Evolutionary conservation across 2,329 filamentous ascomycete genomes (phyloP).

Genomic region (Aspergillus costaricaensis): DNA sequence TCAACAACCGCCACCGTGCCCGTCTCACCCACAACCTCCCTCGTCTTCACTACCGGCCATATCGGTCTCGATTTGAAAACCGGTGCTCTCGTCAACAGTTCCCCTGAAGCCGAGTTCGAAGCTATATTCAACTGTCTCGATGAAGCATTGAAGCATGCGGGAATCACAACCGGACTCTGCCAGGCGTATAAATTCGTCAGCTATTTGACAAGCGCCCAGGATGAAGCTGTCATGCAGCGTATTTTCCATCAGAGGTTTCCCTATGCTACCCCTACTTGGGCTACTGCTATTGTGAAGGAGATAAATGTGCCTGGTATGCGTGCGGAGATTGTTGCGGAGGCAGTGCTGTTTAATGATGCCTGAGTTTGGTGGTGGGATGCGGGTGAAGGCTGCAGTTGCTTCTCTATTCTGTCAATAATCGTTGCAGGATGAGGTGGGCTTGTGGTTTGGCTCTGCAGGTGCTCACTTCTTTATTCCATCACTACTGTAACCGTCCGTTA

Average conservation of each 20-base stretch:
- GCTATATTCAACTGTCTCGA: constrained; percentile 21
- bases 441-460: too few species aligned
- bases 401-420: too few species aligned
- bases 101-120: constrained; percentile 9
- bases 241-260: constrained; percentile 2
- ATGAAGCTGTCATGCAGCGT: constrained; percentile 7
- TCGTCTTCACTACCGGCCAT: constrained; percentile 8
- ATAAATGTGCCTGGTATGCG: constrained; percentile 13
- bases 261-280: constrained; percentile 14
- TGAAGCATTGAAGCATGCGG: constrained; percentile 17
- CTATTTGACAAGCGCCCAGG: background rate
- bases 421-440: too few species aligned
- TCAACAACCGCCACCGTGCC: constrained; percentile 15
- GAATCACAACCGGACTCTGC: background rate
- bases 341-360: background rate
- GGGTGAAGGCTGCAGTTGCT: too few species aligned
- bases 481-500: too few species aligned
- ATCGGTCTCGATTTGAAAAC: constrained; percentile 2
- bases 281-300: constrained; percentile 9
- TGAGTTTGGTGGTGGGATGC: too few species aligned
- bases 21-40: background rate
- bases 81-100: too few species aligned
- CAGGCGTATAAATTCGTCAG: background rate
- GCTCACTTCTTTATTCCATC: too few species aligned
- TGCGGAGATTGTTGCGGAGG: constrained; percentile 13